Evolutionary conservation across 331 rosid species (phyloP).

Genomic region (Acacia pycnantha): DNA sequence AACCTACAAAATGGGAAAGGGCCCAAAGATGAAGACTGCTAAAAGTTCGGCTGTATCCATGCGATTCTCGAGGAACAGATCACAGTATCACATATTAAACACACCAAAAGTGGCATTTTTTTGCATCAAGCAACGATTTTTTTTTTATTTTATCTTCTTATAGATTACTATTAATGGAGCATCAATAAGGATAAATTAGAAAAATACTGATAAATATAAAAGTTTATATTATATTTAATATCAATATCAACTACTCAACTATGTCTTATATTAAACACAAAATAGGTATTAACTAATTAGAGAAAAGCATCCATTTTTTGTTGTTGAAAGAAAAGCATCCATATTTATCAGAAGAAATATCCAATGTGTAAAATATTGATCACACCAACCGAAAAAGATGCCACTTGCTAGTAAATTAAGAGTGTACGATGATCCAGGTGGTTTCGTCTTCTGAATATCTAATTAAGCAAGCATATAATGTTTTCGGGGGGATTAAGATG

Average conservation of each 20-base stretch:
- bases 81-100: background rate
- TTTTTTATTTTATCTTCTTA: no score
- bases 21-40: background rate
- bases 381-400: conserved; percentile 30
- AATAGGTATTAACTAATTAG: background rate
- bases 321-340: background rate
- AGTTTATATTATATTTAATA: no score
- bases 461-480: conserved; percentile 22
- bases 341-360: background rate
- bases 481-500: conserved; percentile 82
- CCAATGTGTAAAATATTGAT: background rate
- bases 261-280: no score
- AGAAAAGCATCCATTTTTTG: no score
- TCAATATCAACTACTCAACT: no score
- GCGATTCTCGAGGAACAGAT: background rate
- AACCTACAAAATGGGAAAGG: background rate
- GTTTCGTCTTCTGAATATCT: background rate
- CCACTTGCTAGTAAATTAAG: conserved; percentile 36
- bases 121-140: conserved; percentile 6
- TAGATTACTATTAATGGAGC: accelerated
- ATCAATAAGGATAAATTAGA: accelerated
- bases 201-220: no score
- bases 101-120: conserved; percentile 25
- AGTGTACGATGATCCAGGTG: conserved; percentile 21
- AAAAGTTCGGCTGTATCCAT: background rate